Evolutionary conservation across 352 stramenopile species (phyloP).

Genomic region (Phytophthora foliorum): DNA sequence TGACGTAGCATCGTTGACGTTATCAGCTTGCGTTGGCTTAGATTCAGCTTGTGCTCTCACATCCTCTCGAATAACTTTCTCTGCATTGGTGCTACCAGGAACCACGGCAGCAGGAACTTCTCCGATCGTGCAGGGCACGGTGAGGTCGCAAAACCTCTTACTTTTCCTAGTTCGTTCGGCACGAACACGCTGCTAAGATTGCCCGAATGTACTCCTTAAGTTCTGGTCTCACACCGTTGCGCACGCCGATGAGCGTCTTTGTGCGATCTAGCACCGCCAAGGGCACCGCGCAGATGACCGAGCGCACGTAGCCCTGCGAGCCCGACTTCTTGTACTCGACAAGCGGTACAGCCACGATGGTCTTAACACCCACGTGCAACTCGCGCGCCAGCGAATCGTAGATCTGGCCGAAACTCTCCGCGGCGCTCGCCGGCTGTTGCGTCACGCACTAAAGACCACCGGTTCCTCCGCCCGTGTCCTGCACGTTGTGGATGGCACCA

Average conservation of each 20-base stretch:
- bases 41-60: too few relatives aligned
- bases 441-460: conserved; percentile 83
- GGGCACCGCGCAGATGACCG: conserved; percentile 89
- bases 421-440: conserved; percentile 84
- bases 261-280: conserved; percentile 86
- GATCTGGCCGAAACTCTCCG: conserved; percentile 84
- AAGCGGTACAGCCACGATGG: conserved; percentile 89
- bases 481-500: conserved; percentile 78
- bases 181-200: conserved; percentile 45
- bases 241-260: conserved; percentile 87
- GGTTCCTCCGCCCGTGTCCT: conserved; percentile 79
- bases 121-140: too few relatives aligned
- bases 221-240: conserved; percentile 89
- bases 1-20: too few relatives aligned
- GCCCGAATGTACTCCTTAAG: conserved; percentile 89
- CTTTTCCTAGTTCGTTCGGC: too few relatives aligned
- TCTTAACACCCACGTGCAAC: conserved; percentile 88
- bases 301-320: conserved; percentile 90
- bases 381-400: conserved; percentile 89
- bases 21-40: too few relatives aligned
- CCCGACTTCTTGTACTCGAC: conserved; percentile 93
- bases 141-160: too few relatives aligned
- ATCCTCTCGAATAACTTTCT: too few relatives aligned
- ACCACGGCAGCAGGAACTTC: too few relatives aligned
- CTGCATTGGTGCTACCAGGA: too few relatives aligned